Evolutionary conservation across 108 stramenopile species (phyloP), one percentile per base, ranked within the genome.

Genomic region (Stephanodiscus minutulus): DNA sequence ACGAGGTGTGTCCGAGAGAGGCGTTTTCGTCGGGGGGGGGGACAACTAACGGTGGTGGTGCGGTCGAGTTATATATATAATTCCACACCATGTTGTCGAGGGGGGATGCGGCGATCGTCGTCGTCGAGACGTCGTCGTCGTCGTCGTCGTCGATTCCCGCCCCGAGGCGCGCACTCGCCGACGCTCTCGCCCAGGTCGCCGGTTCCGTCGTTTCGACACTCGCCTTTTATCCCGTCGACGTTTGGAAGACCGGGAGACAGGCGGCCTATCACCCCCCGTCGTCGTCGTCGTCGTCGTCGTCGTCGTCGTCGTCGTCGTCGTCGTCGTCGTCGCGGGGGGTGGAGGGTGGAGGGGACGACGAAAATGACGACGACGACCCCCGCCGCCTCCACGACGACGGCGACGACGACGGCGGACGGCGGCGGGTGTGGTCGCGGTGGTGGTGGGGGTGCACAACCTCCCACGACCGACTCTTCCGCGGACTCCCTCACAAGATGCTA

Each of bases 221-320:
- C 75, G 74, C 83, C 24, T 97, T 96, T 68, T 96, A 97, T 78
- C 96, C 95, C 6, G 74, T 96, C 33, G 96, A 97, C 75, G 87
- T 96, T 0, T 70, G 76, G 57, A 97, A 97, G 70, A 93, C 94
- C 1, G 85, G 83, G 48, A 36, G 82, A 0, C 93, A 95, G 64
- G 91, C 88, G 3, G 48, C 47, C 46, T 7, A 3, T 3, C 11
- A 49, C 47, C n/a, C 11, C 18, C 46, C 52, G 50, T 37, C 24
- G 2, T 24, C 22, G 1, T 36, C 57, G 33, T 65, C 74, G 18
- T 20, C 46, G 13, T 46, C 46, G 15, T 43, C 57, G 3, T 18
- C 25, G 15, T 67, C 65, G 61, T 49, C 24, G 1, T 24, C 22
- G 12, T 24, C 66, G 33, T 65, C 74, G 25, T 20, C 57, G 25